A percentile compares a stretch with the other conserved stretches of the same genome.
Evolutionary conservation across 495 filamentous ascomycete genomes (phyloP).

Genomic region (Penicillium bialowiezense): DNA sequence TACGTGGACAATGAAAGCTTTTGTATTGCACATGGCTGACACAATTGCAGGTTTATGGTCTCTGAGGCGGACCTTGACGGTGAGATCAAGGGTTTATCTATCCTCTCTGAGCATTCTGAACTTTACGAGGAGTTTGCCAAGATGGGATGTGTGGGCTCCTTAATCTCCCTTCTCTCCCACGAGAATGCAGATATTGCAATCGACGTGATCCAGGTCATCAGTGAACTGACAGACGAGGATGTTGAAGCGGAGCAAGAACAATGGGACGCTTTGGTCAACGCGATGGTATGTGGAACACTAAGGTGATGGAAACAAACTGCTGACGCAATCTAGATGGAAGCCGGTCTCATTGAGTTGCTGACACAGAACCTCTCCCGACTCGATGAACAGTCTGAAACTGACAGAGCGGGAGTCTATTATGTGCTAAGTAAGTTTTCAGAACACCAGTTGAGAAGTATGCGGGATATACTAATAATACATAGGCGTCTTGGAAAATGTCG

Average conservation of each 20-base stretch:
- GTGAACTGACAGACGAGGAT: constrained; percentile 92
- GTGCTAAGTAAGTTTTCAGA: constrained; percentile 54
- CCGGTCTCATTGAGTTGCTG: constrained; percentile 79
- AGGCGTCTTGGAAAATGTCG: constrained; percentile 81
- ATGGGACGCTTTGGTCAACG: constrained; percentile 78
- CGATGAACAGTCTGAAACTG: constrained; percentile 74
- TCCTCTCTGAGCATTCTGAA: constrained; percentile 82
- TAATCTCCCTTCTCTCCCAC: constrained; percentile 82
- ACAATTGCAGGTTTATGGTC: constrained; percentile 59
- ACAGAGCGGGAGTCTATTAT: constrained; percentile 83
- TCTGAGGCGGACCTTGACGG: constrained; percentile 92
- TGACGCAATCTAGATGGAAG: constrained; percentile 54
- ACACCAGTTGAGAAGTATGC: not conserved
- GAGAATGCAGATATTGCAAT: constrained; percentile 98
- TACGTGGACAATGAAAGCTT: constrained; percentile 46
- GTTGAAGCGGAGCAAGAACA: constrained; percentile 79
- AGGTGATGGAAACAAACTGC: not conserved
- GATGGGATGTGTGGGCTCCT: constrained; percentile 68
- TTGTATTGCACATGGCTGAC: constrained; percentile 5
- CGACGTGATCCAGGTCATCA: constrained; percentile 83
- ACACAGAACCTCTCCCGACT: constrained; percentile 79
- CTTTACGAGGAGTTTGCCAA: constrained; percentile 82
- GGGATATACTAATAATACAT: constrained; percentile 10
- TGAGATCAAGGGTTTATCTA: constrained; percentile 82
- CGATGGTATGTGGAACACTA: constrained; percentile 51